Base-by-base conservation (phyloP, 495 filamentous ascomycete species). In the Penicillium robsamsonii region DNA sequence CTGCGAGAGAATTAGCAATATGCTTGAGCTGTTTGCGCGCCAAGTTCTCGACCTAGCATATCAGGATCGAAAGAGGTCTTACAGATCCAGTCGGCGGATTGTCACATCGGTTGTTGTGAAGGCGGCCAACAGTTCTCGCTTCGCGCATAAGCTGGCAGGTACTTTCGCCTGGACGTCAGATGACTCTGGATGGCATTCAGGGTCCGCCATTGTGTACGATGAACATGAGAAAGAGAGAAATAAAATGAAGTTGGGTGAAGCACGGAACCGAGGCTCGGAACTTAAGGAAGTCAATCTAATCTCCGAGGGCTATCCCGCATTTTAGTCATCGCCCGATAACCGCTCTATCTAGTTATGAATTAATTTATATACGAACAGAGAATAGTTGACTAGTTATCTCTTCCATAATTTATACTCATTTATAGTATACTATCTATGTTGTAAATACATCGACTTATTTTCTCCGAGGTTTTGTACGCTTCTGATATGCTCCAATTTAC, bases 81-180 rank as follows among this genome's bases (percentile, higher is more conserved):
- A 78, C 75, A 64, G 67, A 51, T 75, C 58, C 42, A 78, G 45
- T 8, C 75, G 71, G 8, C 64, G 66, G 25, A 75, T 65, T 17
- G 68, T 70, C 37, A 54, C 60, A 57, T 78, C 74, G 8, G 69
- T 68, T 40, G 70, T 63, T 27, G 43, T 59, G 20, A 78, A 58
- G 8, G 69, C 62, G 50, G 63, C 65, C 44, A 70, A 59, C 53
- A 73, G 52, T 61, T 66, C 69, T 45, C 49, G 69, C 42, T 54
- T 67, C 35, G 56, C 46, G 25, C 56, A 38, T 12, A 59, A 12
- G 58, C 62, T 63, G 60, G 69, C 47, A n/a, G 60, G 41, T 51
- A 60, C 59, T 53, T 63, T 65, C 68, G 62, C 66, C 66, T 60
- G 65, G 45, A 50, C 49, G 2, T 40, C 35, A 37, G 49, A 25